These are phyloP conservation scores for Yarrowia galli DNA, from an alignment of 1,139 yeast genomes.

Conservation along the genomic window DNA sequence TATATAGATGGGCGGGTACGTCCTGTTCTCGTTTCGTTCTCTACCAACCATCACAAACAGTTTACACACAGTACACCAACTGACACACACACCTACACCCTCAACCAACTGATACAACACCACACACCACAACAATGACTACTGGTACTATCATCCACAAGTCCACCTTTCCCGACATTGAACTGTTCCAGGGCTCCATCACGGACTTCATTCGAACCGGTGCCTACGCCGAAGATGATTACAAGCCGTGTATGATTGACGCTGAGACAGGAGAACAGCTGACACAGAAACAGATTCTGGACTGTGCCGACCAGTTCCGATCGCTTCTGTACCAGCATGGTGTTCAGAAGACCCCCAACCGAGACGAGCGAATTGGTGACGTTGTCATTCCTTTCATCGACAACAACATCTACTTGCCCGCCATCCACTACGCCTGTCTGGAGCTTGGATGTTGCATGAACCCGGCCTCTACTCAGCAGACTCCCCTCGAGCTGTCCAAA, in stretches of 20 bases:
- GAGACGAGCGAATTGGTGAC: slow-evolving; percentile 44
- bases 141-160: slow-evolving; percentile 34
- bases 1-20: neutral
- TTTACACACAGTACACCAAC: too few species aligned
- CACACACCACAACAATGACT: neutral
- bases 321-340: slow-evolving; percentile 44
- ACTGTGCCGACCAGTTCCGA: slow-evolving; percentile 44
- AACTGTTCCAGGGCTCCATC: slow-evolving; percentile 44
- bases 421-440: slow-evolving; percentile 49
- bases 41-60: neutral
- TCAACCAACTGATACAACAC: neutral
- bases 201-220: slow-evolving; percentile 44
- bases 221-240: slow-evolving; percentile 40
- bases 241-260: slow-evolving; percentile 46
- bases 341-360: slow-evolving; percentile 41
- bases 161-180: slow-evolving; percentile 29
- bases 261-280: slow-evolving; percentile 44
- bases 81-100: neutral
- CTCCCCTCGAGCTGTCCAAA: slow-evolving; percentile 50
- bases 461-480: slow-evolving; percentile 52
- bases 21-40: neutral
- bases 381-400: slow-evolving; percentile 50
- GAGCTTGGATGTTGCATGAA: slow-evolving; percentile 50
- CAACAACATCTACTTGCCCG: slow-evolving; percentile 48
- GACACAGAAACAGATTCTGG: slow-evolving; percentile 44